Base-by-base conservation (phyloP, 129 eudicot genomes). In the Solidago caesia region DNA sequence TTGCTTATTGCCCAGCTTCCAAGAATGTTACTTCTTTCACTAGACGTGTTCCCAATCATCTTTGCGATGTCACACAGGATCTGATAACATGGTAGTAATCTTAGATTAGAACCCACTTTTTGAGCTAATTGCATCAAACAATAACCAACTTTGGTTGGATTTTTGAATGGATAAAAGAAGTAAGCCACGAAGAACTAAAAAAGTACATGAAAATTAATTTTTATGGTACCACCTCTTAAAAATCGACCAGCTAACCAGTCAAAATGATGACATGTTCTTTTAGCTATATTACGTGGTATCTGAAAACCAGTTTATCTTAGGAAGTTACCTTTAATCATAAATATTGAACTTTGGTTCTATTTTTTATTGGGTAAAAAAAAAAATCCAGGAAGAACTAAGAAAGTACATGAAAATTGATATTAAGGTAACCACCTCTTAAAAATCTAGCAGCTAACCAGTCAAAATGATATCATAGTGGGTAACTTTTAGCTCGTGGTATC, bases 11-110 rank as follows among this genome's bases (percentile, higher is more conserved):
- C 88, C 95, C 88, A 86, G 16, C 47, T 66, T 69, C 88, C 87
- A 75, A 91, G 76, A 52, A 72, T 72, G 63, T 80, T 78, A 77
- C 86, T 70, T 26, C 27, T 56, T 21, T 14, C 61, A 56, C 61
- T 56, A 56, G 61, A 63, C 47, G 74, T 81, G 64, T 60, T 68
- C 70, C 85, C 85, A 8, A 84, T 81, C 72, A 79, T 73, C 82
- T 78, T 80, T 62, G 81, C 76, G n/a, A 88, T 86, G 75, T 91
- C 88, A 65, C 97, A 86, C 81, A 91, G 81, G 77, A 88, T 70
- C 97, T 91, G 87, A n/a, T 47, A 71, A 75, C 13, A 74, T 75
- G 45, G 51, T 48, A 65, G 71, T 6, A 42, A 45, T 45, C 66
- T 76, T 69, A 61, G 45, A 44, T 5, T 57, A 56, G 44, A 55